Percentiles rank a stretch among this genome's conserved stretches.
phyloP scores from a whole-genome alignment of 306 rosid genomes.

The Cicer pinnatifidum region DNA sequence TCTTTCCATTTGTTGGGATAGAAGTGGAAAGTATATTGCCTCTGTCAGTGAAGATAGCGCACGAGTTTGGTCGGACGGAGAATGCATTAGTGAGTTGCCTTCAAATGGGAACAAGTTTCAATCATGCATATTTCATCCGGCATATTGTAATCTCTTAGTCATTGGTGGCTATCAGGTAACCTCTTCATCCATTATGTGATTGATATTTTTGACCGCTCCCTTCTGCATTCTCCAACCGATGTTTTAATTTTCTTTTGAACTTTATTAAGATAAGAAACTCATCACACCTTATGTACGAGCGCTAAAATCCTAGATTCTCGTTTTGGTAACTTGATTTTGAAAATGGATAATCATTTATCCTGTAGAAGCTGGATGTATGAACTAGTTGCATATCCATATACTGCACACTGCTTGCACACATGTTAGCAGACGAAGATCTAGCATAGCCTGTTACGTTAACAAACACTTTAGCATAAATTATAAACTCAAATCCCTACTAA shows the following conservation, averaged over 20 bases:
- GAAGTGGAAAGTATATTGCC: constrained; percentile 57
- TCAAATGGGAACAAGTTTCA: constrained; percentile 63
- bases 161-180: constrained; percentile 70
- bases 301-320: neutral
- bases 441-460: neutral
- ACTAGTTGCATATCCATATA: neutral
- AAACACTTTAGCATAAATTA: neutral
- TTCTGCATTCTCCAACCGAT: neutral
- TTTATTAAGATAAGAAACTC: neutral
- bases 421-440: neutral
- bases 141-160: constrained; percentile 49
- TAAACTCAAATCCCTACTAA: constrained; percentile 27
- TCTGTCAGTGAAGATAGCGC: constrained; percentile 68
- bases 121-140: constrained; percentile 69
- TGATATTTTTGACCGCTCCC: neutral
- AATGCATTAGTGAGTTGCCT: constrained; percentile 55
- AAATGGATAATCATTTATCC: constrained; percentile 7
- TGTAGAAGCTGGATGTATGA: neutral
- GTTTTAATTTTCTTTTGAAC: neutral
- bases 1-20: constrained; percentile 67
- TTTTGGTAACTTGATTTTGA: neutral
- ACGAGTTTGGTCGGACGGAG: constrained; percentile 61
- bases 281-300: neutral
- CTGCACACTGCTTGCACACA: neutral
- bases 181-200: constrained; percentile 10